Evolutionary conservation across 106 monocot genomes (phyloP), one percentile per base, ranked within the genome.

Genomic region (Acorus calamus): DNA sequence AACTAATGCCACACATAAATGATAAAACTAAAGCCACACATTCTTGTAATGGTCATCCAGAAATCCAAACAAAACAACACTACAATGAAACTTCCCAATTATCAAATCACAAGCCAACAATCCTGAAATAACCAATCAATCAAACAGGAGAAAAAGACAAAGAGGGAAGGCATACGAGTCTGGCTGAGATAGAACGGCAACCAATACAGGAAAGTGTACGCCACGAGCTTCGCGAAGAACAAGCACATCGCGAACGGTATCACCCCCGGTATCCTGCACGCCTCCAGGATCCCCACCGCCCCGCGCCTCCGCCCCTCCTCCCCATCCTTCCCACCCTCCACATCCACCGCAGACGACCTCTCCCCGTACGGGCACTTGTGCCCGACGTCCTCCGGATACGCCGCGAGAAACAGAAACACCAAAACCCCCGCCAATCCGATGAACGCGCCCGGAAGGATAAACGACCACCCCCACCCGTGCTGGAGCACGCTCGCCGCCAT

Each of bases 351-450:
- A 49, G 28, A 28, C 28, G 28, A 28, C 28, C 28, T 28, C 28
- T 28, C 28, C 28, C 28, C 28, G 28, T 28, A 28, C 28, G 28
- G 28, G 28, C 28, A 28, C 28, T 28, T 28, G 28, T 28, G 28
- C 2, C 81, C 76, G 8, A 81, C 46, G 45, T 81, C 76, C 56
- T 81, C 76, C 2, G 81, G 81, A 42, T 77, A 77, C 2, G 81
- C 64, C 6, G 69, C 61, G 47, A 77, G 54, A 54, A 74, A 74
- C 13, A 74, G 46, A 14, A 48, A 66, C 3, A 74, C 61, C 45
- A 74, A 7, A 11, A 66, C 59, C 9, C 74, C 74, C 6, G 47
- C 67, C 2, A 6, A 43, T 5, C 44, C 61, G 11, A 67, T 74
- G 9, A 74, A 11, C 4, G 14, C 67, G 4, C 60, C 74, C 3